Evolutionary conservation across 1,284 basidiomycete genomes (phyloP).

Genomic region (Cutaneotrichosporon dermatis): DNA sequence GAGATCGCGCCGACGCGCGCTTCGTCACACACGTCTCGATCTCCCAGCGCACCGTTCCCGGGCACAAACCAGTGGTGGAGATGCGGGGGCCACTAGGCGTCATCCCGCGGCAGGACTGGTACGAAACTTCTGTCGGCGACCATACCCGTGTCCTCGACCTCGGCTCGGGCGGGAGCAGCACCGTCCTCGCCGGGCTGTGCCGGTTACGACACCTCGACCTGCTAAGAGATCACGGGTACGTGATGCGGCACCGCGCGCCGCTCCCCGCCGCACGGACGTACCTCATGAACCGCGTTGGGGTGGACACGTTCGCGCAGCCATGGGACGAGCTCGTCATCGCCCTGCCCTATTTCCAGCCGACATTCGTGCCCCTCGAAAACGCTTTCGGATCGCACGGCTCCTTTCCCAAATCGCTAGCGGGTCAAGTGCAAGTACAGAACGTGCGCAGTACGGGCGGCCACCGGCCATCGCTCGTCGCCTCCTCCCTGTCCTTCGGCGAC

Average conservation of each 20-base stretch:
- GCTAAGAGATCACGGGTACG: background rate
- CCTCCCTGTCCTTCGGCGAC: background rate
- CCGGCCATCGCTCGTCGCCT: background rate
- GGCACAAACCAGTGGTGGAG: background rate
- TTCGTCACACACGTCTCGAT: background rate
- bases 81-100: background rate
- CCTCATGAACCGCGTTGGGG: constrained; percentile 1
- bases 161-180: background rate
- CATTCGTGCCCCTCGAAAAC: constrained; percentile 1
- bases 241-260: background rate
- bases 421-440: background rate
- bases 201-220: background rate
- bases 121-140: background rate
- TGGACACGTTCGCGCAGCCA: background rate
- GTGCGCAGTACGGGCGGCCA: background rate
- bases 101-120: background rate
- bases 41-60: background rate
- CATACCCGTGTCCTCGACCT: background rate
- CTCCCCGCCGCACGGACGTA: background rate
- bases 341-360: background rate
- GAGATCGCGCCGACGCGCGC: background rate
- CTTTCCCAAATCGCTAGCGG: background rate
- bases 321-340: background rate
- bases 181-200: background rate
- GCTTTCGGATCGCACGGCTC: background rate